phyloP scores from a whole-genome alignment of 495 filamentous ascomycete genomes.

The Eremomyces bilateralis region DNA sequence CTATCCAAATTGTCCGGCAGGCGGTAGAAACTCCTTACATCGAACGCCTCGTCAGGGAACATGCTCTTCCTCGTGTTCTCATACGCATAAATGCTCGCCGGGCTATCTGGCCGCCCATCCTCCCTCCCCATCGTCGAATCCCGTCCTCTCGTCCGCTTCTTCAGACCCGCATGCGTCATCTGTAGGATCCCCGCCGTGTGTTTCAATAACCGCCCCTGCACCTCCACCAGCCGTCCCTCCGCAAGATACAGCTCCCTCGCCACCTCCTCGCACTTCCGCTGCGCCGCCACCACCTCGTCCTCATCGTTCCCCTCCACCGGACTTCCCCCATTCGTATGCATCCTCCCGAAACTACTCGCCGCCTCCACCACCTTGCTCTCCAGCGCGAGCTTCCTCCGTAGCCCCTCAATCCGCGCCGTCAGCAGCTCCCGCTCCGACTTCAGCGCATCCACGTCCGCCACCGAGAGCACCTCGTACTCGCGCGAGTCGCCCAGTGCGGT shows the following conservation, averaged over 20 bases:
- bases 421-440: constrained; percentile 64
- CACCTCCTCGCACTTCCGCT: constrained; percentile 68
- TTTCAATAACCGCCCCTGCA: constrained; percentile 52
- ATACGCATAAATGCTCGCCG: constrained; percentile 44
- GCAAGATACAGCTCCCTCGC: constrained; percentile 56
- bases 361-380: constrained; percentile 90
- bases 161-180: constrained; percentile 50
- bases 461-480: constrained; percentile 62
- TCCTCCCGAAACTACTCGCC: constrained; percentile 56
- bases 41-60: constrained; percentile 36
- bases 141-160: too few relatives aligned
- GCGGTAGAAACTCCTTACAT: constrained; percentile 61
- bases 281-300: constrained; percentile 49
- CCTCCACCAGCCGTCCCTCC: constrained; percentile 47
- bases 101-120: constrained; percentile 28
- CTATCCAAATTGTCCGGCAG: constrained; percentile 41
- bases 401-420: constrained; percentile 50
- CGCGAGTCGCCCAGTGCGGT: constrained; percentile 77
- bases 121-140: constrained; percentile 10
- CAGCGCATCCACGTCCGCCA: constrained; percentile 72
- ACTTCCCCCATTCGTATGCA: constrained; percentile 34
- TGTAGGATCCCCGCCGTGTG: constrained; percentile 85
- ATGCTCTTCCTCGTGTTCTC: constrained; percentile 27
- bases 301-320: constrained; percentile 32
- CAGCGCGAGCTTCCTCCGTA: constrained; percentile 62